Conservation (phyloP, 306 rosid genomes). For the Medicago arabica region DNA sequence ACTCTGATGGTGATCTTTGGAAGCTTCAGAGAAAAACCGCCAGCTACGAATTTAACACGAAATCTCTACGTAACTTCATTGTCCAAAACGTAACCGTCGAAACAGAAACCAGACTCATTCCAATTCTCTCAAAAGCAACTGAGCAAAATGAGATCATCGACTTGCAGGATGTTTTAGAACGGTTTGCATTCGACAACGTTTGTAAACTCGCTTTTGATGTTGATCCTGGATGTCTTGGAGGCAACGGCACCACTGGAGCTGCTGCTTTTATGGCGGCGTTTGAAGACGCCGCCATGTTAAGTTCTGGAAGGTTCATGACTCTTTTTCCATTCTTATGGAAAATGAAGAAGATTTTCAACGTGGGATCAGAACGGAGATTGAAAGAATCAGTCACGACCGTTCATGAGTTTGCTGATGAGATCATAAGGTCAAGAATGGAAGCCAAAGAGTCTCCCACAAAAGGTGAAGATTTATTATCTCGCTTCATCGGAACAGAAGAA, state of each 20-base stretch:
- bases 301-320: conserved; percentile 15
- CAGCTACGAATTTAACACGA: conserved; percentile 14
- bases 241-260: neutral
- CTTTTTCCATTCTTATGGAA: neutral
- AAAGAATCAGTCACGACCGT: neutral
- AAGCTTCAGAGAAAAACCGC: conserved; percentile 19
- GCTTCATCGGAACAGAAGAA: conserved; percentile 5
- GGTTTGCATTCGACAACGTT: conserved; percentile 12
- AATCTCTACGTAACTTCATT: neutral
- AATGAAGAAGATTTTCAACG: neutral
- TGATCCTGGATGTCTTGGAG: neutral
- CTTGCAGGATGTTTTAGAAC: conserved; percentile 1
- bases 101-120: neutral
- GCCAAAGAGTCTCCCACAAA: neutral
- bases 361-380: neutral
- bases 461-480: conserved; percentile 4
- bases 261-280: neutral
- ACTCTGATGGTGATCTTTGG: conserved; percentile 11
- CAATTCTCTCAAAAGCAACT: neutral
- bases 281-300: neutral
- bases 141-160: neutral
- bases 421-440: conserved; percentile 7
- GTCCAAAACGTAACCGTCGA: neutral
- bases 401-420: conserved; percentile 3
- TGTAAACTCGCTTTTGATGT: conserved; percentile 1